Percentiles rank a stretch among this genome's conserved stretches.
These are phyloP conservation scores for Suhomyces ambrosiae DNA, from an alignment of 1,139 yeast genomes.

Conservation along the genomic window DNA sequence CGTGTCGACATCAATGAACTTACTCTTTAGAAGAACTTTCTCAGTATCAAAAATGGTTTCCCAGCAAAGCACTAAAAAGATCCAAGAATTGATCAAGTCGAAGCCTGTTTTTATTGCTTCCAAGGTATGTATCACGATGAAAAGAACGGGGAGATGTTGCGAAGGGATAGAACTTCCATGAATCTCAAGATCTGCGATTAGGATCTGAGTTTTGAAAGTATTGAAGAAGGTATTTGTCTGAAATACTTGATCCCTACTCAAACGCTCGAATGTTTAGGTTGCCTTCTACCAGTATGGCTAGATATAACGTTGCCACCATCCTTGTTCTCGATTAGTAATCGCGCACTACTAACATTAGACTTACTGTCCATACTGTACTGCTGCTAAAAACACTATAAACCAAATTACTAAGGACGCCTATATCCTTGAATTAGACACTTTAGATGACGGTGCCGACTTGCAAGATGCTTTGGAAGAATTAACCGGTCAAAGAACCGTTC, in stretches of 20 bases:
- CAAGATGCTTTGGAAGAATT: slow-evolving; percentile 76
- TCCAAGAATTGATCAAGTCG: slow-evolving; percentile 63
- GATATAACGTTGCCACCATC: no score
- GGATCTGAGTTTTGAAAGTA: no score
- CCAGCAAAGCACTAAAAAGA: slow-evolving; percentile 55
- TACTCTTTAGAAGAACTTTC: slow-evolving; percentile 16
- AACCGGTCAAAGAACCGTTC: slow-evolving; percentile 92
- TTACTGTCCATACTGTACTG: slow-evolving; percentile 72
- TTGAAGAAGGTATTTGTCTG: no score
- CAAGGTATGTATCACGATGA: slow-evolving; percentile 56
- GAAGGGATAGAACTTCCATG: no score
- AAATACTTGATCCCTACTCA: no score
- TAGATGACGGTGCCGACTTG: slow-evolving; percentile 49
- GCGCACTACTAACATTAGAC: slow-evolving; percentile 26
- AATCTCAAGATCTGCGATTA: no score
- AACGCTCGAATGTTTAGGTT: no score
- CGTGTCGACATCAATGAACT: slow-evolving; percentile 1
- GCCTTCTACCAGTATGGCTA: no score
- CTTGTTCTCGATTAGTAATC: no score
- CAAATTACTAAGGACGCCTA: slow-evolving; percentile 56
- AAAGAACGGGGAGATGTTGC: no score
- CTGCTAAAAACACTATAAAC: slow-evolving; percentile 60
- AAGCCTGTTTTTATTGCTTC: slow-evolving; percentile 84
- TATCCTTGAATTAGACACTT: slow-evolving; percentile 64
- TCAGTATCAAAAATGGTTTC: slow-evolving; percentile 31